Evolutionary conservation across 345 rosid genomes (phyloP), one percentile per base, ranked within the genome.

Genomic region (Bruguiera parviflora): DNA sequence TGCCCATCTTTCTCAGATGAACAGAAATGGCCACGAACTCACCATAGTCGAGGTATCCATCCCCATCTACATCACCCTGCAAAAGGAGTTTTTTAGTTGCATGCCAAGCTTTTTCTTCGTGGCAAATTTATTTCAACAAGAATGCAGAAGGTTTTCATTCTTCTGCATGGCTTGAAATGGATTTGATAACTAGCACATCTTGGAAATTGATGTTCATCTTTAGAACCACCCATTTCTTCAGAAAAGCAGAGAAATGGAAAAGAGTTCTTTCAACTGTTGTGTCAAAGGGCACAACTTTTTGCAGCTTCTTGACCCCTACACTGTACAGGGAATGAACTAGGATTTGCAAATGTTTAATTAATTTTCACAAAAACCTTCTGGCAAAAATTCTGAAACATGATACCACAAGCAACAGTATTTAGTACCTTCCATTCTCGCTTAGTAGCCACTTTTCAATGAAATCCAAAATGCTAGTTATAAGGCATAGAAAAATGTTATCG

Each of bases 21-120:
- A 77, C 77, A 8, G 77, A 63, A 28, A 77, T 77, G 58, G 77
- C 64, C 16, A 77, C 64, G 43, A 72, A 77, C 59, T 77, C 80
- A 11, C 63, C 73, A 22, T 77, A 72, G 59, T 77, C 80, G 35
- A 77, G 58, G 69, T 68, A 57, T 0, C 80, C 80, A 53, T 77
- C 80, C 27, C 67, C 51, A 68, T 77, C 80, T 47, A 68, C 51
- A 55, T 77, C 80, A 63, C 80, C 77, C 80, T 77, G 74, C 49
- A 53, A 29, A 68, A 15, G 22, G 39, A 62, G 28, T 8, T 49
- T 31, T n/a, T 61, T 31, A 53, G 22, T 6, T 32, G 43, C 21
- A 32, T 22, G 35, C 33, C 27, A 27, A 43, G 49, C 37, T 43
- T 43, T 11, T 43, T 43, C 49, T 43, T 43, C 18, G 13, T 43